phyloP scores from a whole-genome alignment of 1,284 basidiomycete species.

The Xerocomus minutiporus region DNA sequence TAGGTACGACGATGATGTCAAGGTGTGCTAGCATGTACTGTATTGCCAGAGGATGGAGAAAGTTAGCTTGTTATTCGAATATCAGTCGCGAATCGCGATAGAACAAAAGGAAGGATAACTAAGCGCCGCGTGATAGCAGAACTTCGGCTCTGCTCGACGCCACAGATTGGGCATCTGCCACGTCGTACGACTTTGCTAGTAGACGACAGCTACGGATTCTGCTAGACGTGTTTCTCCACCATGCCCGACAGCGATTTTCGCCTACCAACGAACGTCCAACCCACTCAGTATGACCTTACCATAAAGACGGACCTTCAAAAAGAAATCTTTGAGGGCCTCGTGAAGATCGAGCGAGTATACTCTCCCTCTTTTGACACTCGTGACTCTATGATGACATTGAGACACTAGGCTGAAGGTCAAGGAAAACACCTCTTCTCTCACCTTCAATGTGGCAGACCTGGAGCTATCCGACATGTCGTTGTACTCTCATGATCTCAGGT shows the following conservation, averaged over 20 bases:
- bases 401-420: slow-evolving; percentile 63
- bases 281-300: slow-evolving; percentile 80
- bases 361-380: too few species aligned
- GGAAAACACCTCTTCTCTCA: slow-evolving; percentile 60
- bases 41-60: neutral
- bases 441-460: slow-evolving; percentile 72
- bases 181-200: too few species aligned
- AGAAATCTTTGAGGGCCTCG: slow-evolving; percentile 73
- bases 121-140: too few species aligned
- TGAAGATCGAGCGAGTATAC: slow-evolving; percentile 59
- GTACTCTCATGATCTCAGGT: slow-evolving; percentile 54
- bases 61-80: neutral
- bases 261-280: slow-evolving; percentile 71
- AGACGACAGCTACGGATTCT: neutral
- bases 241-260: slow-evolving; percentile 48
- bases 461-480: slow-evolving; percentile 67
- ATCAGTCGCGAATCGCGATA: too few species aligned
- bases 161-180: too few species aligned
- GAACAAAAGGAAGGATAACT: too few species aligned
- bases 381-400: too few species aligned
- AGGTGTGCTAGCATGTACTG: neutral
- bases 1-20: neutral
- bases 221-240: slow-evolving; percentile 5
- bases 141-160: too few species aligned
- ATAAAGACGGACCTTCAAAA: slow-evolving; percentile 81